Base-by-base conservation (phyloP, 1,139 yeast species). In the Meyerozyma smithsonii region DNA sequence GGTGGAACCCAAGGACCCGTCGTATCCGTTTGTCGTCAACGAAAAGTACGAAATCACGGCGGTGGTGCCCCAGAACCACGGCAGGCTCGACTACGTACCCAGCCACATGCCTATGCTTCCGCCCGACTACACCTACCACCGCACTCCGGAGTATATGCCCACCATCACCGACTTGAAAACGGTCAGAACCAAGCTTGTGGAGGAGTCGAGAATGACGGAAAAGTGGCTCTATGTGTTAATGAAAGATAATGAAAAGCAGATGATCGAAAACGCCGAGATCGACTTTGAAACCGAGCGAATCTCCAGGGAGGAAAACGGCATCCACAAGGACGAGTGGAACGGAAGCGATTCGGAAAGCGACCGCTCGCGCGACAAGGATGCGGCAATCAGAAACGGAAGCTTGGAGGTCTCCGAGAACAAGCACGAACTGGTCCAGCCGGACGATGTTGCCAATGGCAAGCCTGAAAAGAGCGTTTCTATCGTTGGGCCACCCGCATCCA, bases 111-210 rank as follows among this genome's bases (percentile, higher is more conserved):
- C 97, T 0, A 81, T 79, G 17, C 69, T 89, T 28, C 97, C 97
- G 1, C 96, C 97, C 0, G 96, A 87, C 52, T 94, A 89, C 59
- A 90, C 97, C 0, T 90, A 84, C 56, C 81, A 79, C 59, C 74
- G 79, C 39, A 85, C 96, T 0, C 84, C 95, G 0, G 72, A 74
- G 45, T 87, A 70, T 55, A 72, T 79, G 46, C 68, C 77, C 23
- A 69, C 83, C 15, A 62, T 81, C n/a, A 75, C 82, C 0, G 94
- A 87, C 55, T 87, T 90, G 50, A 77, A 84, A 46, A 68, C 76
- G 42, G 71, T 90, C 39, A 67, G 94, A 46, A 74, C 84, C 43
- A 76, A 77, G 51, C 66, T 89, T 40, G 92, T 86, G 3, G 81
- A 80, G 43, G 96, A 90, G 57, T 85, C 95, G 21, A 66, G 87